Evolutionary conservation across 345 rosid genomes (phyloP), one percentile per base, ranked within the genome.

Genomic region (Toxicodendron radicans): DNA sequence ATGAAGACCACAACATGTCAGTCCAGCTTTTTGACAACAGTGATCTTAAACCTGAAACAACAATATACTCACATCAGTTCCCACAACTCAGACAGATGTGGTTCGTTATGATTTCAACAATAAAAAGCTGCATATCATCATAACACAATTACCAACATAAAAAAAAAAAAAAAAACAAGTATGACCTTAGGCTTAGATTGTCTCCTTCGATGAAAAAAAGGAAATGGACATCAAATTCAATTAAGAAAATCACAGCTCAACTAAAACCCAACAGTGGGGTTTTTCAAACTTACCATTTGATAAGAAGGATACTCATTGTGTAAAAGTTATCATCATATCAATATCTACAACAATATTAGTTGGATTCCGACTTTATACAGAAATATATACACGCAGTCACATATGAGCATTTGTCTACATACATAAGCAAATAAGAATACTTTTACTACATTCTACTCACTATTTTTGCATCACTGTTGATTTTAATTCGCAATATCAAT

Each of bases 11-110:
- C 75, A 68, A 76, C 60, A 71, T 70, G 72, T 13, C 72, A 71
- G 59, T 43, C 73, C 65, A 61, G 76, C 79, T 59, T 74, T 32
- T 65, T 64, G 67, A 75, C 33, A 70, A 82, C 51, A 23, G 61
- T 69, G 68, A 85, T 76, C 70, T 77, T 71, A 54, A 73, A 77
- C 89, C 93, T 87, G 89, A 78, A 80, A 82, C 74, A 64, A 14
- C 38, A 79, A 13, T 64, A 70, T 43, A 73, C 63, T 49, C 48
- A 59, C 71, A 74, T 82, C 79, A 85, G 58, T 59, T 24, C 60
- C 67, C 57, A 59, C 67, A 76, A 27, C 7, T 72, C 59, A 73
- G 9, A 63, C 45, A 14, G 21, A 24, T 30, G 71, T 76, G 51
- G 60, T 54, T 71, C 71, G 18, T 60, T 43, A 16, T 10, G 4